These are phyloP conservation scores for Penicillium sclerotigenum DNA, from an alignment of 2,329 filamentous ascomycete species.

Conservation along the genomic window DNA sequence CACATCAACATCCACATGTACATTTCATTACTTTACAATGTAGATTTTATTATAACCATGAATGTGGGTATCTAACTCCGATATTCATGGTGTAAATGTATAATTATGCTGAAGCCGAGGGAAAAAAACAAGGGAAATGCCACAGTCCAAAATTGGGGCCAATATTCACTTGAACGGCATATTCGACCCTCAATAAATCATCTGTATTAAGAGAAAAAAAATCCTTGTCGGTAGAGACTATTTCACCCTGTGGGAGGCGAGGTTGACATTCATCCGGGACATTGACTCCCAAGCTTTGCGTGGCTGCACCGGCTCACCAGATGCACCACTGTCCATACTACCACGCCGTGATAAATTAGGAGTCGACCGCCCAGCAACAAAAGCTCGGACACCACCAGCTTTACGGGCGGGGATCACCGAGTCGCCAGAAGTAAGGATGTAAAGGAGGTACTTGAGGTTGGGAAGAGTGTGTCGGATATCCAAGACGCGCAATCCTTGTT, in stretches of 20 bases:
- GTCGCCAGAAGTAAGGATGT: slow-evolving; percentile 79
- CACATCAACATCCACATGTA: neutral
- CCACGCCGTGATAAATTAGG: slow-evolving; percentile 39
- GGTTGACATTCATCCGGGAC: slow-evolving; percentile 28
- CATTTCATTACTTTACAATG: neutral
- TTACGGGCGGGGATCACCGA: slow-evolving; percentile 57
- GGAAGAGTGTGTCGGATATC: slow-evolving; percentile 90
- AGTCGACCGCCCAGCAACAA: slow-evolving; percentile 40
- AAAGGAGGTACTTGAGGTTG: slow-evolving; percentile 89
- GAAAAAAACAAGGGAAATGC: no score
- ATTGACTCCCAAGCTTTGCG: slow-evolving; percentile 26
- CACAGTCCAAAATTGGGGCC: neutral
- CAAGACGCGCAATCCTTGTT: slow-evolving; percentile 71
- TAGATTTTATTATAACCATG: neutral
- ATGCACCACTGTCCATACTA: slow-evolving; percentile 42
- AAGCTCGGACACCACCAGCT: slow-evolving; percentile 51
- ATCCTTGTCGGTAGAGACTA: neutral
- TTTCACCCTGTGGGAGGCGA: slow-evolving; percentile 5
- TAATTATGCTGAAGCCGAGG: neutral
- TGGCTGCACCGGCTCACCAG: slow-evolving; percentile 29
- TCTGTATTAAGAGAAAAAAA: neutral
- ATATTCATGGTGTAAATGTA: neutral
- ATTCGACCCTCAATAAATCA: neutral
- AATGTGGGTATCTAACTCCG: neutral
- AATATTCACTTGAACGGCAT: neutral